A percentile compares a stretch with the other conserved stretches of the same genome.
Conservation (phyloP, 306 rosid genomes). For the Begonia fuchsioides region DNA sequence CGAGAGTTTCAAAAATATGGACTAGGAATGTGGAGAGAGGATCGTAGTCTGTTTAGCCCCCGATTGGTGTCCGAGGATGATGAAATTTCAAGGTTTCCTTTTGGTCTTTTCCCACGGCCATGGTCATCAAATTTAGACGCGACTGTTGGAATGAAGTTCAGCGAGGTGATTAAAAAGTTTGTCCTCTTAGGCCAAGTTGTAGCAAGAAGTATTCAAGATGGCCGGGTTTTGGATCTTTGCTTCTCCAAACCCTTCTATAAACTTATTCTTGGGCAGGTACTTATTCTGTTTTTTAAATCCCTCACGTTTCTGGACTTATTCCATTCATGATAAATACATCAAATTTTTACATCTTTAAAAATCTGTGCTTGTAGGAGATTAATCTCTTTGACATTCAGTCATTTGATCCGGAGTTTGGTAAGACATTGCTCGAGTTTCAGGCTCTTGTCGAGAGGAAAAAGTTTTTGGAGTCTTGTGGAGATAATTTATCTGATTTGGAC, state of each 20-base stretch:
- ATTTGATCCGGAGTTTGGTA: conserved; percentile 80
- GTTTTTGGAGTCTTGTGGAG: conserved; percentile 28
- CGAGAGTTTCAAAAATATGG: conserved; percentile 79
- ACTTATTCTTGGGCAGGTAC: conserved; percentile 83
- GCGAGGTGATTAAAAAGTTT: conserved; percentile 57
- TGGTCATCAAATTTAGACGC: conserved; percentile 38
- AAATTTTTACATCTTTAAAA: conserved; percentile 4
- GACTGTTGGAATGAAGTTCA: conserved; percentile 29
- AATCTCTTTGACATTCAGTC: conserved; percentile 64
- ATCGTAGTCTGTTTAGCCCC: conserved; percentile 21
- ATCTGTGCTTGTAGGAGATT: conserved; percentile 36
- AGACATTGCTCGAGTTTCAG: conserved; percentile 67
- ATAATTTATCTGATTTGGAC: conserved; percentile 21
- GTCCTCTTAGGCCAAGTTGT: conserved; percentile 76
- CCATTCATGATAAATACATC: conserved; percentile 3
- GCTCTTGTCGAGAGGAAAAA: conserved; percentile 48
- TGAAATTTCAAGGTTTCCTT: conserved; percentile 24
- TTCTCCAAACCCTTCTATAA: conserved; percentile 87
- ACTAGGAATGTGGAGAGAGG: conserved; percentile 85
- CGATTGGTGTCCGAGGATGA: conserved; percentile 24
- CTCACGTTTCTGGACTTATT: not conserved
- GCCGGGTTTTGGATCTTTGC: conserved; percentile 83
- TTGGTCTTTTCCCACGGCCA: conserved; percentile 83
- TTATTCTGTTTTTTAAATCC: not conserved
- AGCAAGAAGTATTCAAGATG: conserved; percentile 89